Evolutionary conservation across 441 rosid genomes (phyloP).

Genomic region (Adansonia grandidieri): DNA sequence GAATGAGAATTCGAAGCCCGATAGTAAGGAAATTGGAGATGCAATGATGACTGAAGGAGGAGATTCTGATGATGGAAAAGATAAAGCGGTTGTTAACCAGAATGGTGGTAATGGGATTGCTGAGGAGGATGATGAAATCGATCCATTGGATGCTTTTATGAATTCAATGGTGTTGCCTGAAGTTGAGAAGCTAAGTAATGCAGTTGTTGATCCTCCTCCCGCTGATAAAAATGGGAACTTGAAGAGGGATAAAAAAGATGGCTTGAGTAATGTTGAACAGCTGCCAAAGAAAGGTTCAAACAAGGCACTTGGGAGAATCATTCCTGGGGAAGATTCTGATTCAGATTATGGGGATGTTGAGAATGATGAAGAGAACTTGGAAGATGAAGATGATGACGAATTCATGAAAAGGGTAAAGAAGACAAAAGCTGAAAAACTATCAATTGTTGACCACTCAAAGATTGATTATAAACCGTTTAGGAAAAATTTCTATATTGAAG

Average conservation of each 20-base stretch:
- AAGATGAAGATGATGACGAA: conserved; percentile 93
- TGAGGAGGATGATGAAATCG: conserved; percentile 83
- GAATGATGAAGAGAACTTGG: conserved; percentile 58
- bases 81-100: conserved; percentile 40
- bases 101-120: conserved; percentile 41
- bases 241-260: conserved; percentile 44
- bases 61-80: conserved; percentile 43
- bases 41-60: conserved; percentile 40
- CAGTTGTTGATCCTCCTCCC: conserved; percentile 32
- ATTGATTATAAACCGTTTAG: conserved; percentile 71
- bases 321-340: conserved; percentile 90
- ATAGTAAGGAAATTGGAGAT: conserved; percentile 51
- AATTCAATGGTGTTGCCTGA: conserved; percentile 81
- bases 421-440: conserved; percentile 86
- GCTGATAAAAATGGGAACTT: conserved; percentile 35
- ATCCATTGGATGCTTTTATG: conserved; percentile 90
- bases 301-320: conserved; percentile 80
- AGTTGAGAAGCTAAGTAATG: conserved; percentile 73
- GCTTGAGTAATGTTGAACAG: conserved; percentile 42
- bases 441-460: conserved; percentile 89
- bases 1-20: conserved; percentile 38
- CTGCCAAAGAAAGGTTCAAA: conserved; percentile 44
- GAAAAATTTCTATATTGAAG: conserved; percentile 83
- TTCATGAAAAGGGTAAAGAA: conserved; percentile 98
- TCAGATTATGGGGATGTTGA: conserved; percentile 73